Evolutionary conservation across 2,329 filamentous ascomycete genomes (phyloP), one percentile per base, ranked within the genome.

Genomic region (Sarocladium oryzae): DNA sequence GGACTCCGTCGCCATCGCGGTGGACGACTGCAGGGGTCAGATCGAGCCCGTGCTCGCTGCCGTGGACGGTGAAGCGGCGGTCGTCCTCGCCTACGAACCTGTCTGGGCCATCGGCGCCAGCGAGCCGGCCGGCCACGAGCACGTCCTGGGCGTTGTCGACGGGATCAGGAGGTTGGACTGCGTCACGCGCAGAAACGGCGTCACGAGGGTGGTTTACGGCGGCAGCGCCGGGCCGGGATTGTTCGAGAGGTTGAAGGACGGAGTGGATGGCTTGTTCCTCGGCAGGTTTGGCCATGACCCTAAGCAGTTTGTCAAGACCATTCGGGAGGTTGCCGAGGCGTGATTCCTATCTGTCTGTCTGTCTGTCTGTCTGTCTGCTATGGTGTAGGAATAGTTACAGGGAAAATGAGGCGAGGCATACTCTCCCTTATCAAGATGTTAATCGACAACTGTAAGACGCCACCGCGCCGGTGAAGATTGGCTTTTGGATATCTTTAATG

Each of bases 61-160:
- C 0, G 70, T 92, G 7, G 76, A 82, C 1, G 71, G 72, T 1
- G 73, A 81, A 15, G 79, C 82, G 0, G 84, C 89, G 45, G 77
- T 93, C 4, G 79, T 92, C 6, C 76, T 95, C 52, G 89, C 89
- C 1, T 95, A 95, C 62, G 89, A 95, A 71, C 89, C 89, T 7
- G 88, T 93, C 1, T 95, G 89, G 89, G 89, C 89, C 1, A 95
- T 93, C 66, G 89, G 89, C 1, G 84, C 88, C 9, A 72, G 77
- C 1, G 73, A 84, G 60, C 88, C 89, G 2, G 89, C 89, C 0
- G 77, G 77, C 7, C 78, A 84, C 16, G 82, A 84, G 55, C 85
- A 95, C 62, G 86, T 95, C 0, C 77, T 85, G 3, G 77, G 74
- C 33, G 87, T 93, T 2, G 83, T 86, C 15, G 76, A 76, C 58